Evolutionary conservation across 1,284 basidiomycete species (phyloP).

Genomic region (Phylloboletellus chloephorus): DNA sequence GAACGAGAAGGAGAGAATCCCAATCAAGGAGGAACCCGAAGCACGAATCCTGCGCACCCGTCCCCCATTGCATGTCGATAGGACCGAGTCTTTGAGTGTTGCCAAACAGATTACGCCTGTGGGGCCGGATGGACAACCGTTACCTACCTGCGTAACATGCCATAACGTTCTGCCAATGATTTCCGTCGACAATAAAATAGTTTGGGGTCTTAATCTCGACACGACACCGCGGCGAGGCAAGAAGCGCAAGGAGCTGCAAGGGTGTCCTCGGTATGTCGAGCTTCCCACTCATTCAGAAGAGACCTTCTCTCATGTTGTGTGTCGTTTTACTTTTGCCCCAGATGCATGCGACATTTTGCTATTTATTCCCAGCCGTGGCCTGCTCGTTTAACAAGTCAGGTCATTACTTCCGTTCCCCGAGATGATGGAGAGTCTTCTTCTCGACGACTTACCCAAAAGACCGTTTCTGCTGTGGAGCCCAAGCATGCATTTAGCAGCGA

Average conservation of each 20-base stretch:
- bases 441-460: constrained; percentile 46
- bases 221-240: constrained; percentile 39
- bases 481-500: constrained; percentile 46
- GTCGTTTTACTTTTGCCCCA: constrained; percentile 27
- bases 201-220: constrained; percentile 60
- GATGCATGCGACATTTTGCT: constrained; percentile 70
- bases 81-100: constrained; percentile 34
- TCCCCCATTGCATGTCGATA: constrained; percentile 33
- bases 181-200: constrained; percentile 62
- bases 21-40: constrained; percentile 47
- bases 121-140: constrained; percentile 50
- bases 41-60: constrained; percentile 45
- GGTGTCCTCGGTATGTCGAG: constrained; percentile 63
- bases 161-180: constrained; percentile 64
- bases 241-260: constrained; percentile 56
- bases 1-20: constrained; percentile 36
- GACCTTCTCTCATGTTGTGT: constrained; percentile 19
- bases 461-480: constrained; percentile 45
- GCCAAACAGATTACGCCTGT: constrained; percentile 38
- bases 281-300: constrained; percentile 16
- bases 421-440: constrained; percentile 45
- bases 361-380: constrained; percentile 72
- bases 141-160: constrained; percentile 65
- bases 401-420: constrained; percentile 42
- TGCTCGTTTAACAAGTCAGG: constrained; percentile 49